Base-by-base conservation (phyloP, 2,329 filamentous ascomycete species). In the Cercospora berteroae region DNA sequence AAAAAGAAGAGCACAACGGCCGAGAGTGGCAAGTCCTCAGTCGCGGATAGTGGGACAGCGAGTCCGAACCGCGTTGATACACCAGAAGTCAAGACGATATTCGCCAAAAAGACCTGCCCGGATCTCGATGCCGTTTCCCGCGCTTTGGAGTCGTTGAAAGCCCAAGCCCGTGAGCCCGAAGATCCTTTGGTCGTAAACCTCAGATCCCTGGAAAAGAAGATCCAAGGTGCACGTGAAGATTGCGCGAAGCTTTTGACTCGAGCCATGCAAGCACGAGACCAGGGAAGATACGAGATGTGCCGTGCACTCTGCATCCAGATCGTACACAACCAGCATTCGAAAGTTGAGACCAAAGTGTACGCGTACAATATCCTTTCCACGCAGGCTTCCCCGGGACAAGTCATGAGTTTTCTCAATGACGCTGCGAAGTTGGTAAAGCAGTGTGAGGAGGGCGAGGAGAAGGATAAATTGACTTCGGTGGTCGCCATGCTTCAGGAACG, bases 281-380 rank as follows among this genome's bases (percentile, higher is more conserved):
- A 36, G 2, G 67, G 68, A 3, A 62, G 67, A 8, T 60, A 63
- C 31, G 71, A 74, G 44, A 64, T 70, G 25, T 74, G 72, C 56
- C 69, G 71, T 16, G 71, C 61, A 10, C 58, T 71, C 1, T 74
- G 73, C 55, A 56, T 71, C 10, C 61, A 61, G 5, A 72, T 74
- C 57, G 52, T 73, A 16, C 70, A 72, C 16, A 70, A 66, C 27
- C 59, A 64, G n/a, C 60, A 70, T 56, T 66, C 70, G 3, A 69
- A 74, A 29, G 52, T 67, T 18, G 65, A 69, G 7, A 73, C 67
- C 2, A 69, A 67, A 58, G 66, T 74, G 27, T 72, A 74, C 20
- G 71, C 72, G n/a, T 72, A 69, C 63, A 73, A 73, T 52, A 72
- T 74, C 36, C 65, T 73, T 12, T 66, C 67, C 5, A 73, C 71